These are phyloP conservation scores for Incumbomyces lentus DNA, from an alignment of 2,329 filamentous ascomycete species.

Conservation along the genomic window DNA sequence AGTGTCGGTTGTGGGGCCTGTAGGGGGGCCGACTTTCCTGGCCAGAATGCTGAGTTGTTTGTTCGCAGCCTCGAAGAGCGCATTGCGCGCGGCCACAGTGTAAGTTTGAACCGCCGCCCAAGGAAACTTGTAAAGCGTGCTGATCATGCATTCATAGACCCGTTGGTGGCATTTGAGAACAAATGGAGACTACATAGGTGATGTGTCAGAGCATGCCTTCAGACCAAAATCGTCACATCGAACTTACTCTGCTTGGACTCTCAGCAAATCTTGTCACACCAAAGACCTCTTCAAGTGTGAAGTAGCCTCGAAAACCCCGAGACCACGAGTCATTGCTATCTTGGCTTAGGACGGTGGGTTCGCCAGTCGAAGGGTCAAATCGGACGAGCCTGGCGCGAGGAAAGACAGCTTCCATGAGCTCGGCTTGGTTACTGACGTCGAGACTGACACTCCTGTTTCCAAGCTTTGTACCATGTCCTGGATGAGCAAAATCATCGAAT, in stretches of 20 bases:
- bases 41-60: slow-evolving; percentile 60
- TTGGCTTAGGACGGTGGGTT: slow-evolving; percentile 23
- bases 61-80: slow-evolving; percentile 32
- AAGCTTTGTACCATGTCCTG: slow-evolving; percentile 32
- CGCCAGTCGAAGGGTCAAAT: slow-evolving; percentile 27
- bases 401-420: slow-evolving; percentile 42
- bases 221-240: not conserved
- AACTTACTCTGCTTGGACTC: slow-evolving; percentile 39
- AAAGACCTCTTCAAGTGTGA: slow-evolving; percentile 41
- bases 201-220: slow-evolving; percentile 1
- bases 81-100: slow-evolving; percentile 37
- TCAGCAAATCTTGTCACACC: slow-evolving; percentile 39
- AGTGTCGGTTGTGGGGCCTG: slow-evolving; percentile 11
- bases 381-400: slow-evolving; percentile 40
- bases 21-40: slow-evolving; percentile 41
- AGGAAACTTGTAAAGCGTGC: slow-evolving; percentile 44
- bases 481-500: slow-evolving; percentile 27
- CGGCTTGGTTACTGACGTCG: slow-evolving; percentile 36
- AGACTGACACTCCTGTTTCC: slow-evolving; percentile 40
- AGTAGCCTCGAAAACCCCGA: slow-evolving; percentile 41
- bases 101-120: slow-evolving; percentile 38
- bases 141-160: slow-evolving; percentile 44
- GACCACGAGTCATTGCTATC: slow-evolving; percentile 34
- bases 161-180: slow-evolving; percentile 40
- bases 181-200: slow-evolving; percentile 35